phyloP scores from a whole-genome alignment of 2,329 filamentous ascomycete species.

The Fusarium mexicanum region DNA sequence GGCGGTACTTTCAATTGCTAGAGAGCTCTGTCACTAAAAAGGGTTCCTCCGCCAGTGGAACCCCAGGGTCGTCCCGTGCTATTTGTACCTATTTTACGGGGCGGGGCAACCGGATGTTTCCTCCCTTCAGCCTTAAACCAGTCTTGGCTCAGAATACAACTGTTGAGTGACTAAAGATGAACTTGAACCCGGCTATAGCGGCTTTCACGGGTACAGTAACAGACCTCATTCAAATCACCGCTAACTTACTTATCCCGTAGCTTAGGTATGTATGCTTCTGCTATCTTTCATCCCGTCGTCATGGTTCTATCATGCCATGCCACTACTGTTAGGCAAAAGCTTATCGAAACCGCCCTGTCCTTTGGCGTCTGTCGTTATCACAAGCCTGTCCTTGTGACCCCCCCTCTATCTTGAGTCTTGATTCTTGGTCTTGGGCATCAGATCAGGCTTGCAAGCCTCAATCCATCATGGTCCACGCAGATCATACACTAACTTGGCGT shows the following conservation, averaged over 20 bases:
- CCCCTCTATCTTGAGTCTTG: neutral
- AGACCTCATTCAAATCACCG: neutral
- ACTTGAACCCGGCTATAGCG: neutral
- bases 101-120: neutral
- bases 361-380: neutral
- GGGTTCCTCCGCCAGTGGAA: neutral
- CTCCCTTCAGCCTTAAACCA: constrained; percentile 1
- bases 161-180: neutral
- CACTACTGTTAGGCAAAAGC: constrained; percentile 13
- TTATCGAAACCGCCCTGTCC: constrained; percentile 4
- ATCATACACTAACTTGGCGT: neutral
- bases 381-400: constrained; percentile 19
- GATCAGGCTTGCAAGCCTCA: constrained; percentile 9
- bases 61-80: neutral
- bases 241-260: neutral
- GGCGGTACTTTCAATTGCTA: neutral
- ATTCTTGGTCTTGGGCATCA: neutral
- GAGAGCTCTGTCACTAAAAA: neutral
- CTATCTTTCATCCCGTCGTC: constrained; percentile 1
- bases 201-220: neutral
- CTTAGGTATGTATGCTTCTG: neutral
- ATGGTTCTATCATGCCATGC: constrained; percentile 11
- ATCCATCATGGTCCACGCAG: neutral
- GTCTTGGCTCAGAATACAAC: neutral
- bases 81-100: neutral